phyloP scores from a whole-genome alignment of 164 flowering plant genomes.

The Vitis rupestris region DNA sequence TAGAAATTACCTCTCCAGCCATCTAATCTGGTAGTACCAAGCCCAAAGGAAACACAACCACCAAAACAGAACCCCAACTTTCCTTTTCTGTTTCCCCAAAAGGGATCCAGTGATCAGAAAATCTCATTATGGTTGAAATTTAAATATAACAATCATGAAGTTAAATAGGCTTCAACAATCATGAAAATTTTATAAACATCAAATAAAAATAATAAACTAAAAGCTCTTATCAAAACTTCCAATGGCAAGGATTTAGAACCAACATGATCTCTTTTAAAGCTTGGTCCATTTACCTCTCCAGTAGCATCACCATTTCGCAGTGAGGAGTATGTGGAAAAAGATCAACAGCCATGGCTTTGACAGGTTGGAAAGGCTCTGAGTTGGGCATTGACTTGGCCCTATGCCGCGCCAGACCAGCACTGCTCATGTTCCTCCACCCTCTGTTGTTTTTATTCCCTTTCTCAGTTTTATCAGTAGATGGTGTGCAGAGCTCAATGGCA shows the following conservation, averaged over 20 bases:
- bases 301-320: slow-evolving; percentile 91
- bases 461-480: slow-evolving; percentile 58
- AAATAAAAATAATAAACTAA: background rate
- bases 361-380: slow-evolving; percentile 86
- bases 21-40: no score
- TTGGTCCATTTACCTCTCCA: slow-evolving; percentile 59
- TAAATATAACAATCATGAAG: background rate
- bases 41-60: no score
- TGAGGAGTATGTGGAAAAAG: slow-evolving; percentile 88
- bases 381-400: slow-evolving; percentile 89
- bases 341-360: slow-evolving; percentile 91
- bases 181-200: background rate
- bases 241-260: background rate
- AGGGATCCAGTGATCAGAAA: background rate
- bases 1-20: no score
- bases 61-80: no score
- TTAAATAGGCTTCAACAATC: background rate
- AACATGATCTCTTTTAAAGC: background rate
- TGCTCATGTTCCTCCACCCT: slow-evolving; percentile 88
- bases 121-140: background rate
- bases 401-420: slow-evolving; percentile 85
- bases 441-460: slow-evolving; percentile 58
- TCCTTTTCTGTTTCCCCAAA: no score
- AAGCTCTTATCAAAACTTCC: background rate
- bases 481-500: slow-evolving; percentile 89